Evolutionary conservation across 176 grass and related monocot genomes (phyloP).

Genomic region (Tuctoria greenei): DNA sequence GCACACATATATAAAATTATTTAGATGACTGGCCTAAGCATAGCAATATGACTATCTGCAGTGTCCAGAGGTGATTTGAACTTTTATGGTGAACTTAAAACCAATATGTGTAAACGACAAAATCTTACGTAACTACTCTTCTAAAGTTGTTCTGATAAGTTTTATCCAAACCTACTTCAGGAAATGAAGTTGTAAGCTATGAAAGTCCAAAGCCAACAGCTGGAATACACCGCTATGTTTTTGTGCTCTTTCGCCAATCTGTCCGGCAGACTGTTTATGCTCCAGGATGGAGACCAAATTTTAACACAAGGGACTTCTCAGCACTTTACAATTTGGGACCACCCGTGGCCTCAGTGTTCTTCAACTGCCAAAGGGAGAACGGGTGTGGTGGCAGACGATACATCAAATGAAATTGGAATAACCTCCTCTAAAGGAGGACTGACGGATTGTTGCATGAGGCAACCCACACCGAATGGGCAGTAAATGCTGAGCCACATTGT

Average conservation of each 20-base stretch:
- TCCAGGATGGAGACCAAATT: slow-evolving; percentile 95
- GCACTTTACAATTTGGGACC: slow-evolving; percentile 81
- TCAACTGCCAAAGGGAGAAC: slow-evolving; percentile 98
- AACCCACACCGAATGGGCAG: slow-evolving; percentile 19
- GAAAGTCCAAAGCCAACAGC: slow-evolving; percentile 87
- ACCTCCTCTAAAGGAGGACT: slow-evolving; percentile 24
- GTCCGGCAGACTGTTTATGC: slow-evolving; percentile 63
- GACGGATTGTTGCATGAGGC: slow-evolving; percentile 19
- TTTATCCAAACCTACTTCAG: slow-evolving; percentile 50
- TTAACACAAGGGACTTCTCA: slow-evolving; percentile 91
- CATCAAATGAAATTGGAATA: slow-evolving; percentile 46
- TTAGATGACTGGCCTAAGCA: slow-evolving; percentile 3
- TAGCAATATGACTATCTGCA: slow-evolving; percentile 10
- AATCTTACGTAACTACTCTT: not conserved
- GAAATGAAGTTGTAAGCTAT: slow-evolving; percentile 82
- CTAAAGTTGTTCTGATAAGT: slow-evolving; percentile 24
- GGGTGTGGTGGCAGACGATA: slow-evolving; percentile 93
- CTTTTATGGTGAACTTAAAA: slow-evolving; percentile 6
- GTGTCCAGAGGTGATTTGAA: slow-evolving; percentile 1
- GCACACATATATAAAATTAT: not conserved
- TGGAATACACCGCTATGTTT: slow-evolving; percentile 89
- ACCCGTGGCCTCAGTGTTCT: slow-evolving; percentile 80
- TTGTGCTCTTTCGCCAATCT: slow-evolving; percentile 82
- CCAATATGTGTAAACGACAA: not conserved
- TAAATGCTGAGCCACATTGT: slow-evolving; percentile 5